phyloP scores from a whole-genome alignment of 805 yeast genomes.

The Saccharomycopsis sp. region DNA sequence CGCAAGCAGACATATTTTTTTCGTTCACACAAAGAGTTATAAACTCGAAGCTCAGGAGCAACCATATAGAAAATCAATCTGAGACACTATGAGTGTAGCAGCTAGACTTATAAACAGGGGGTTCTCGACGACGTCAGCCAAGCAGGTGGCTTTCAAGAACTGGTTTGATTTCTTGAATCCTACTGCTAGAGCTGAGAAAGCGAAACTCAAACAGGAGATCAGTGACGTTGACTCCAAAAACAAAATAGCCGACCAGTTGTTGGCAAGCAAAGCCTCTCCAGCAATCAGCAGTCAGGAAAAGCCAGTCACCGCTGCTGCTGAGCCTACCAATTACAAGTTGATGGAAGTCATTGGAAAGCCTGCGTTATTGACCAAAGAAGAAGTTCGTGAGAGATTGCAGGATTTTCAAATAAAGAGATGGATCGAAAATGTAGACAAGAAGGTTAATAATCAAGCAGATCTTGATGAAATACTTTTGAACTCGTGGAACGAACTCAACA shows the following conservation, averaged over 20 bases:
- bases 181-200: constrained; percentile 7
- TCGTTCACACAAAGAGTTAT: too few species aligned
- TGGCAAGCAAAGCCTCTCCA: neutral
- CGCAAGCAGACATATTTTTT: too few species aligned
- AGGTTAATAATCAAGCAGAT: constrained; percentile 9
- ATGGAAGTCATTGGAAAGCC: constrained; percentile 20
- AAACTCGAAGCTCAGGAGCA: too few species aligned
- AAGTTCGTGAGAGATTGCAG: constrained; percentile 9
- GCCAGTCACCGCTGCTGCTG: neutral
- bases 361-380: constrained; percentile 10
- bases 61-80: too few species aligned
- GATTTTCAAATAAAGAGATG: constrained; percentile 15
- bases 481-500: constrained; percentile 14
- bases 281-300: neutral
- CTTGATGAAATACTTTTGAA: constrained; percentile 11
- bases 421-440: constrained; percentile 7
- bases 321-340: neutral
- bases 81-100: neutral
- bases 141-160: neutral
- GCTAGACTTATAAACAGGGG: constrained; percentile 2
- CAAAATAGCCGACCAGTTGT: constrained; percentile 8
- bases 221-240: constrained; percentile 10
- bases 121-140: constrained; percentile 2
- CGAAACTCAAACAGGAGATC: constrained; percentile 7
- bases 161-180: constrained; percentile 18